Conservation (phyloP, 805 yeast genomes). For the Phaffomyces antillensis region DNA sequence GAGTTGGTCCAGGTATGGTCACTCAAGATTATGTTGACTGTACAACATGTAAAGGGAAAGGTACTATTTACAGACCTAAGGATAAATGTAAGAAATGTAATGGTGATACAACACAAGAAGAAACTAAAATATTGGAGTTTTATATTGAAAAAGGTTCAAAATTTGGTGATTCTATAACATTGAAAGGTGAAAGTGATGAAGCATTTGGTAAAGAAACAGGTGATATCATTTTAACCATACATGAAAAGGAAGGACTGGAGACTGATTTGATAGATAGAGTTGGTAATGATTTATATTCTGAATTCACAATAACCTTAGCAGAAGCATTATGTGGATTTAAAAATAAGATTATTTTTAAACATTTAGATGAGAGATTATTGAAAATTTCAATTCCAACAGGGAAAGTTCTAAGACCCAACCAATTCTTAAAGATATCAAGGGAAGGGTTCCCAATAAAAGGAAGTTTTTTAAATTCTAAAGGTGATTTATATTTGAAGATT, state of each 20-base stretch:
- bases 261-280: constrained; percentile 42
- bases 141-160: constrained; percentile 67
- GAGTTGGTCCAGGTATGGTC: constrained; percentile 72
- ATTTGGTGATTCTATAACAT: constrained; percentile 50
- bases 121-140: constrained; percentile 69
- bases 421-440: constrained; percentile 49
- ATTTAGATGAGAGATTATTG: constrained; percentile 74
- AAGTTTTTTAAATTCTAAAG: constrained; percentile 30
- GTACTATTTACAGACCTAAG: constrained; percentile 50
- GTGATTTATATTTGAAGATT: constrained; percentile 66
- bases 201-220: constrained; percentile 69
- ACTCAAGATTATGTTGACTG: constrained; percentile 58
- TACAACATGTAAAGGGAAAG: constrained; percentile 63
- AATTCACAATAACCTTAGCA: constrained; percentile 53
- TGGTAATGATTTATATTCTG: constrained; percentile 58
- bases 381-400: constrained; percentile 64
- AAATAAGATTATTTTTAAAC: constrained; percentile 52
- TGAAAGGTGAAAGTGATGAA: constrained; percentile 72
- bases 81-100: constrained; percentile 74
- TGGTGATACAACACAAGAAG: constrained; percentile 56
- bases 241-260: constrained; percentile 29
- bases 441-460: constrained; percentile 79
- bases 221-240: constrained; percentile 60
- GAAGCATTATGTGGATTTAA: constrained; percentile 85
- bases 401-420: constrained; percentile 74